phyloP scores from a whole-genome alignment of 2,329 filamentous ascomycete genomes.

The Alternaria sp. region DNA sequence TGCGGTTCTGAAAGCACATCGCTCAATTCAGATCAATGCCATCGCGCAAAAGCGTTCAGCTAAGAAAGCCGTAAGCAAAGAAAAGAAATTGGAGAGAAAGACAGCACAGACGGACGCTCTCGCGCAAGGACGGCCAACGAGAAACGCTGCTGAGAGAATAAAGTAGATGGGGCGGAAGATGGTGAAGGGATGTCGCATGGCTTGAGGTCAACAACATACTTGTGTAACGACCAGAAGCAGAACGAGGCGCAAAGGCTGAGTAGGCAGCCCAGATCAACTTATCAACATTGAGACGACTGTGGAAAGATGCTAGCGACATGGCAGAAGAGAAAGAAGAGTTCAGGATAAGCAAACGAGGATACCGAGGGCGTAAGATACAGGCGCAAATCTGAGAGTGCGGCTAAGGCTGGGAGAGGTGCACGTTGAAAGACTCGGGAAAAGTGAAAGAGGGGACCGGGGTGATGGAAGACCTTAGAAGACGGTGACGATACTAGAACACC shows the following conservation, averaged over 20 bases:
- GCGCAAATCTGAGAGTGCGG: not conserved
- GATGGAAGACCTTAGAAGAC: not conserved
- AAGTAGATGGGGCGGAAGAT: not conserved
- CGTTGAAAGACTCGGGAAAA: not conserved
- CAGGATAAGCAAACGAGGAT: not conserved
- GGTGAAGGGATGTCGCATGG: not conserved
- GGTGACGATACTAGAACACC: not conserved
- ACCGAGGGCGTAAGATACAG: not conserved
- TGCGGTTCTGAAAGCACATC: constrained; percentile 2
- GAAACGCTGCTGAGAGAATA: not conserved
- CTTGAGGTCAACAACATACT: not conserved
- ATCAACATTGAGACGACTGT: not conserved
- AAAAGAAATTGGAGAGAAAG: not conserved
- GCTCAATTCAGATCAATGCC: not conserved
- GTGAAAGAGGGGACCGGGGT: not conserved
- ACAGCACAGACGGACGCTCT: not conserved
- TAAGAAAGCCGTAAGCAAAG: constrained; percentile 1
- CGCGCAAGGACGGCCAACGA: not conserved
- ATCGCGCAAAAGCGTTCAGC: not conserved
- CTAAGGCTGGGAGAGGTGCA: not conserved
- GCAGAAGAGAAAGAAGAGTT: not conserved
- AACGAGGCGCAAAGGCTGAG: not conserved
- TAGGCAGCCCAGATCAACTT: not conserved
- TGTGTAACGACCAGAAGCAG: constrained; percentile 7
- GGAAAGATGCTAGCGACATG: not conserved